Conservation (phyloP, 129 eudicot genomes). For the Flaveria brownii region DNA sequence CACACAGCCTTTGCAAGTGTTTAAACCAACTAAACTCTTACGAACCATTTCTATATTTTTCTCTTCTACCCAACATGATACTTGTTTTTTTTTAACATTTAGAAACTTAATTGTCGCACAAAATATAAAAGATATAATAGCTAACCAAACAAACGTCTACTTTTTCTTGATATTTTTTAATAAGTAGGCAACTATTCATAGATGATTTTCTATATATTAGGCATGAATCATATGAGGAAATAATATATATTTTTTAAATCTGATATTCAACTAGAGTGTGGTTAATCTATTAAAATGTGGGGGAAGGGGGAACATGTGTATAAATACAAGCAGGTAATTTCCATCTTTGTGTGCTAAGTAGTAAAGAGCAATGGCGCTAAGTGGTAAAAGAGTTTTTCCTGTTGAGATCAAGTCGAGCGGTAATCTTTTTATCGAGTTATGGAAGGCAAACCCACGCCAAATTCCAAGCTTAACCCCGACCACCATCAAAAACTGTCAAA, state of each 20-base stretch:
- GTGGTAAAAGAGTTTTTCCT: conserved; percentile 27
- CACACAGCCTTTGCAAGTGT: neutral
- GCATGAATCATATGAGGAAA: no score
- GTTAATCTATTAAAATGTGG: neutral
- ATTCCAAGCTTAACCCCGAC: conserved; percentile 31
- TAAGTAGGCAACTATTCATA: neutral
- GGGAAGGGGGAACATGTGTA: neutral
- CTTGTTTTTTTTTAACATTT: neutral
- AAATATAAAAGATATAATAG: no score
- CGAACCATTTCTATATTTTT: neutral
- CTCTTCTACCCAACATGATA: neutral
- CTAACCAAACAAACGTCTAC: no score
- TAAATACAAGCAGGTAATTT: conserved; percentile 5
- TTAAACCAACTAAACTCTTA: neutral
- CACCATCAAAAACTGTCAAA: conserved; percentile 37
- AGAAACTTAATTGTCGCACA: neutral
- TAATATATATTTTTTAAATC: no score
- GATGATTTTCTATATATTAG: no score
- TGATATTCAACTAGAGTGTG: neutral
- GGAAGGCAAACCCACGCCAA: conserved; percentile 32
- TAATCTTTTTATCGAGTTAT: conserved; percentile 40
- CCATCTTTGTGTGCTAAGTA: neutral
- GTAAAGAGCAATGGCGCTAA: conserved; percentile 8
- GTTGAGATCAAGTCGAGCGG: conserved; percentile 29
- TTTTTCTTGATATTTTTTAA: no score